Evolutionary conservation across 2,329 filamentous ascomycete species (phyloP), one percentile per base, ranked within the genome.

Genomic region (Sphaerostilbella broomeana): DNA sequence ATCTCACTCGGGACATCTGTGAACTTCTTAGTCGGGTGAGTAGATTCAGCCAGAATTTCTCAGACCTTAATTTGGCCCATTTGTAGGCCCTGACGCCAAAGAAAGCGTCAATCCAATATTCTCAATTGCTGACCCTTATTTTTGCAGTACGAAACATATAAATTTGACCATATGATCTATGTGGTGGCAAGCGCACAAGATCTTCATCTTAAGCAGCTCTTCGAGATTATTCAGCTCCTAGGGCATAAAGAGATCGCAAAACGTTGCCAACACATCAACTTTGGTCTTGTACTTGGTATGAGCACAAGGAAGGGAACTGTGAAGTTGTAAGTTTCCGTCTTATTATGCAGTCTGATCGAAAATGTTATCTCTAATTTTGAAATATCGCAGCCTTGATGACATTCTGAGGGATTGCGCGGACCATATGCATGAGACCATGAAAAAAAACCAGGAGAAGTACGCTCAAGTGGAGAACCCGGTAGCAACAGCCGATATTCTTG

Each of bases 361-460:
- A n/a, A n/a, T n/a, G n/a, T n/a, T n/a, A n/a, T n/a, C n/a, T n/a
- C 22, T 25, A 25, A 25, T 12, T 8, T 25, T 12, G 22, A 25
- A 25, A 13, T 12, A 17, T 18, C 15, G 5, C 16, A 47, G 45
- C 66, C 58, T 77, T 27, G 71, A 58, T 18, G 56, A 58, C 6
- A 58, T 58, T 19, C 51, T 58, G 22, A 48, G 58, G 12, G 84
- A 89, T 51, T 87, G 94, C 6, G 81, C 79, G 54, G 90, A 95
- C 40, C 86, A 89, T 65, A 98, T 98, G 92, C 90, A 97, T 70
- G 86, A 95, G 46, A 86, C 94, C 36, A 98, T 98, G 92, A 79
- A 70, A 63, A 84, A 83, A 68, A 97, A 97, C 62, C 74, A 84
- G 53, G 72, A 75, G 57, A 98, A 98, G 71, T 98, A 97, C 64